Conservation (phyloP, 2,329 filamentous ascomycete species). For the Cryphonectria radicalis region DNA sequence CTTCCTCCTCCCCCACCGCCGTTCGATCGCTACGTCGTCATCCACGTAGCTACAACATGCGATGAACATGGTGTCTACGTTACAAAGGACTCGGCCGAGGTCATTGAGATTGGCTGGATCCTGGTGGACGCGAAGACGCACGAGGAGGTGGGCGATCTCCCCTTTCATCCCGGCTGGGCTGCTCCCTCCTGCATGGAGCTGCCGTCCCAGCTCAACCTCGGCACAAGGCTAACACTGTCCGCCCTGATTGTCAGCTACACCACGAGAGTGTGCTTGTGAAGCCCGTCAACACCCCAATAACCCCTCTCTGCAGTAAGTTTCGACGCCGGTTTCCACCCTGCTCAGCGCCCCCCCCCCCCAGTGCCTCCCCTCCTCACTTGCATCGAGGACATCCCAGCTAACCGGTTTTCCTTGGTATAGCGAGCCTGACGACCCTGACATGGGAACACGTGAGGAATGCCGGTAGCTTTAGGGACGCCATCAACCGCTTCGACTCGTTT, state of each 20-base stretch:
- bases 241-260: conserved; percentile 68
- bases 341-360: too few species aligned
- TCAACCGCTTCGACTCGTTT: conserved; percentile 93
- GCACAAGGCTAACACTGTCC: conserved; percentile 7
- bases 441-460: conserved; percentile 99
- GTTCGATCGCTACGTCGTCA: conserved; percentile 95
- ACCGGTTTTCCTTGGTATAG: conserved; percentile 50
- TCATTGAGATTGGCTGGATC: conserved; percentile 99
- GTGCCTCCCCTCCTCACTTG: background rate
- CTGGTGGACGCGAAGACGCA: conserved; percentile 87
- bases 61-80: conserved; percentile 99
- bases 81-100: conserved; percentile 98
- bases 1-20: conserved; percentile 64
- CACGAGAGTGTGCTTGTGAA: conserved; percentile 97
- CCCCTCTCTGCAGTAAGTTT: conserved; percentile 94
- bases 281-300: conserved; percentile 98
- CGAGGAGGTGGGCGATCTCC: conserved; percentile 74
- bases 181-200: conserved; percentile 18
- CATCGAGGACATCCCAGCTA: conserved; percentile 13
- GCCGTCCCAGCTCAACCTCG: background rate
- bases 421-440: conserved; percentile 94
- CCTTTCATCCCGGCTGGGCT: conserved; percentile 11
- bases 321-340: conserved; percentile 27
- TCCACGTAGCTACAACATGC: conserved; percentile 98
- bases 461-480: conserved; percentile 94